Conservation (phyloP, 345 rosid species). For the Salix viminalis region DNA sequence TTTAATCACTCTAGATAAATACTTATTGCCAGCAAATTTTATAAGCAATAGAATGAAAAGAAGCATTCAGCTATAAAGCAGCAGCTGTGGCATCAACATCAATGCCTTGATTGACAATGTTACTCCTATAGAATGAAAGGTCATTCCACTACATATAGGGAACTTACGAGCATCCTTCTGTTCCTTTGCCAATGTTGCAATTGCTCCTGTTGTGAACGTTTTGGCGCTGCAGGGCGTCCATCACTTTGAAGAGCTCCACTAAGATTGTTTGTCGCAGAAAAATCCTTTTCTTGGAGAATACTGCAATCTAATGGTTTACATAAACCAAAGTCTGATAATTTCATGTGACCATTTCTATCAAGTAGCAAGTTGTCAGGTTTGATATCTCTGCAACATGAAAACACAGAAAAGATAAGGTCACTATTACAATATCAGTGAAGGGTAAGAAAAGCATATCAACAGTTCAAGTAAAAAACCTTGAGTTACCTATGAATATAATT, state of each 20-base stretch:
- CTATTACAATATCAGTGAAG: neutral
- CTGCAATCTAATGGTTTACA: constrained; percentile 62
- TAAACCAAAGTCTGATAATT: constrained; percentile 67
- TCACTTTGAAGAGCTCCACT: constrained; percentile 46
- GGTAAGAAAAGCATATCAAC: neutral
- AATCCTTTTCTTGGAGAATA: constrained; percentile 45
- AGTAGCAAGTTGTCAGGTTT: constrained; percentile 70
- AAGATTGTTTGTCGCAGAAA: constrained; percentile 28
- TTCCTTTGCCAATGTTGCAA: constrained; percentile 69
- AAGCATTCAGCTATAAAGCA: neutral
- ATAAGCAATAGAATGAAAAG: neutral
- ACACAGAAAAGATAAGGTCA: constrained; percentile 8
- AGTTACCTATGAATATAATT: constrained; percentile 60
- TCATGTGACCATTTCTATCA: constrained; percentile 58
- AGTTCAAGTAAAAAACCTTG: neutral
- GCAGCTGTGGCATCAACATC: neutral
- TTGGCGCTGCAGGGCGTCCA: constrained; percentile 50
- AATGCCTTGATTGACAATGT: neutral
- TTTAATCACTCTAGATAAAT: neutral
- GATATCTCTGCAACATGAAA: constrained; percentile 45
- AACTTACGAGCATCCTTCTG: constrained; percentile 56
- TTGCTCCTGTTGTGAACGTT: constrained; percentile 63
- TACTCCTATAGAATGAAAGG: neutral
- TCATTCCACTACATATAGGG: constrained; percentile 8
- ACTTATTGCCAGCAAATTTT: neutral